Conservation (phyloP, 192 early-diverging fungal genomes). For the Tieghemiomyces parasiticus region DNA sequence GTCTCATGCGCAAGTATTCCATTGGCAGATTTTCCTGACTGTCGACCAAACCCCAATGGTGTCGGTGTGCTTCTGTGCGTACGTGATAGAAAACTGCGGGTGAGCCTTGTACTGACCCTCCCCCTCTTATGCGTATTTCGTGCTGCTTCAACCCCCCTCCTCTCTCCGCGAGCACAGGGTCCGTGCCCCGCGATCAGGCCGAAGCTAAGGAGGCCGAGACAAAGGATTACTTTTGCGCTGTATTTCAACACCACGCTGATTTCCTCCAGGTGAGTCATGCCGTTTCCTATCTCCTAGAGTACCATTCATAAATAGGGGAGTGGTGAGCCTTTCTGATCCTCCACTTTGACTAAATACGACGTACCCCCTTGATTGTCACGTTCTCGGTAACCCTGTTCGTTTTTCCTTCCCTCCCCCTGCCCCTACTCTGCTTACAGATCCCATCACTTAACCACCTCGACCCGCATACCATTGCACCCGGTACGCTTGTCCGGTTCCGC, state of each 20-base stretch:
- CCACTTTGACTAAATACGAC: not conserved
- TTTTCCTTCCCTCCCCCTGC: not conserved
- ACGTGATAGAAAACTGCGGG: too few species aligned
- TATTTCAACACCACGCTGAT: not conserved
- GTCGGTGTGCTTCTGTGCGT: not conserved
- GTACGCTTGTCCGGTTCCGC: constrained; percentile 45
- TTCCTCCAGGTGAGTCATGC: not conserved
- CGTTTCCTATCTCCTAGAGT: not conserved
- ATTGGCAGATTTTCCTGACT: not conserved
- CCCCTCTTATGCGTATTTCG: not conserved
- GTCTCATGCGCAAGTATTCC: not conserved
- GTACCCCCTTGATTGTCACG: too few species aligned
- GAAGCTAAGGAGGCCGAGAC: too few species aligned
- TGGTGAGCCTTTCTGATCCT: not conserved
- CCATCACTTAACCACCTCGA: not conserved
- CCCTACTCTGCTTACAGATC: not conserved
- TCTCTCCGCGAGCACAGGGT: not conserved
- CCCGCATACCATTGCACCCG: not conserved
- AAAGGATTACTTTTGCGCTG: too few species aligned
- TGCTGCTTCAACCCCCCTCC: not conserved
- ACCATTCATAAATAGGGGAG: not conserved
- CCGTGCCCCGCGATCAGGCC: not conserved
- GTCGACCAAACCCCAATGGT: not conserved
- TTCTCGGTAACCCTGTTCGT: not conserved
- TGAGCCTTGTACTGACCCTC: not conserved